Evolutionary conservation across 352 stramenopile genomes (phyloP), one percentile per base, ranked within the genome.

Genomic region (Pythium aristosporum): DNA sequence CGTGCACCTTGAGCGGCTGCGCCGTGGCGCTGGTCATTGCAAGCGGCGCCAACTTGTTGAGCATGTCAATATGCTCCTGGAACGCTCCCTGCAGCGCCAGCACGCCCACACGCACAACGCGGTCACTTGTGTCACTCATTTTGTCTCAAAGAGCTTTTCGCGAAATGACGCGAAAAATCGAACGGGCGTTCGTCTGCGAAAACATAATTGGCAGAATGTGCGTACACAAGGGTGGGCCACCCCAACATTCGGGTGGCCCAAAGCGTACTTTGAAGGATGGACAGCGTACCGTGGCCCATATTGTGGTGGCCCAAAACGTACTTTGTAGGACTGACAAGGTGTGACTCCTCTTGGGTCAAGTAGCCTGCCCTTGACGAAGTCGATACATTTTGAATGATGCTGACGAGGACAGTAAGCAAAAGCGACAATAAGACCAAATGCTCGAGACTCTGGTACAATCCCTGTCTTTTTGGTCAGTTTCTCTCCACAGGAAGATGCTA

Each of bases 11-110:
- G 34, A 91, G 71, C 7, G 25, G 12, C 36, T 77, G 63, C 74
- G 61, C 62, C 23, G 21, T 23, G 23, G 25, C 0, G 5, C 6
- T 55, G 34, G 4, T 39, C 34, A 39, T 12, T 34, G 53, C 57
- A 4, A 41, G 61, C 23, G 66, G 57, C 41, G 63, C 42, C 23
- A 92, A 64, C 25, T 76, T 73, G 53, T 90, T 72, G 23, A 96
- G 78, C 77, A 93, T 90, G 43, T 85, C 74, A 28, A 96, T 91
- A 66, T 98, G 92, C 77, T 98, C 91, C 68, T 91, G 75, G 63
- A 98, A 98, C 12, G 92, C 89, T 53, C 92, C 92, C 63, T 98
- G 91, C 57, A 97, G 74, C 66, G 90, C 90, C 63, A 97, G 70
- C 32, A 97, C 88, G 34, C 89, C 90, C 30, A 97, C 84, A 11